Conservation (phyloP, 2,329 filamentous ascomycete genomes). For the Keithomyces neogunnii region DNA sequence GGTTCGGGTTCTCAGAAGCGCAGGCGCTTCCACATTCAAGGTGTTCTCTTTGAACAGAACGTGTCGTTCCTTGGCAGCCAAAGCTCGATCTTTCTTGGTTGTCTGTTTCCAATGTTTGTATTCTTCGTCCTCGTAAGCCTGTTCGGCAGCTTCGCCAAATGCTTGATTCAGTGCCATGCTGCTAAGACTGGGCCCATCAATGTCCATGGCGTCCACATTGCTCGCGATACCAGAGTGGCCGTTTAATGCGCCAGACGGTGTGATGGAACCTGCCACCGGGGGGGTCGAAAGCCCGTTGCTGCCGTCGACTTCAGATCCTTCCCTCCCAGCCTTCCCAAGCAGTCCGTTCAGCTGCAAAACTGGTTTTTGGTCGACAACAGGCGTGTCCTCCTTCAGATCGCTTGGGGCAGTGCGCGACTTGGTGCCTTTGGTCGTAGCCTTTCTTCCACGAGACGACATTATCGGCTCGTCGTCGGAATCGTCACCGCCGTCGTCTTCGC, state of each 20-base stretch:
- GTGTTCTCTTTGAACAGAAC: conserved; percentile 78
- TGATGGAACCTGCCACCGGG: conserved; percentile 64
- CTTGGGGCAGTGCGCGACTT: conserved; percentile 66
- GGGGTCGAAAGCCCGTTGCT: conserved; percentile 75
- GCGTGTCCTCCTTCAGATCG: conserved; percentile 71
- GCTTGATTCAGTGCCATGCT: conserved; percentile 56
- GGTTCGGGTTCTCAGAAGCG: conserved; percentile 73
- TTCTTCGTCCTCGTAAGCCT: conserved; percentile 82
- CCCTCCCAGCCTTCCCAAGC: conserved; percentile 47
- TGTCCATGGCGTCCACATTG: conserved; percentile 78
- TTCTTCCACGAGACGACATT: conserved; percentile 91
- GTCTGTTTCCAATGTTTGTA: conserved; percentile 99
- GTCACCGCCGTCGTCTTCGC: conserved; percentile 72
- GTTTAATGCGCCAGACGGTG: conserved; percentile 59
- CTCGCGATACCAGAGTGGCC: conserved; percentile 59
- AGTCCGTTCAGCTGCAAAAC: conserved; percentile 58
- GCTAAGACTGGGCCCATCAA: conserved; percentile 67
- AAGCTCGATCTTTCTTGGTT: conserved; percentile 89
- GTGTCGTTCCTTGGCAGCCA: conserved; percentile 77
- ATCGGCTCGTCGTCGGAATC: conserved; percentile 97
- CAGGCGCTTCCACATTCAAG: conserved; percentile 80
- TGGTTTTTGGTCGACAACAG: conserved; percentile 67
- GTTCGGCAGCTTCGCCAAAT: conserved; percentile 59
- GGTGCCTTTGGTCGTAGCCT: conserved; percentile 67
- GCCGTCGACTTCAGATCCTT: conserved; percentile 77